Conservation (phyloP, 2,329 filamentous ascomycete genomes). For the Mycosphaerella arachidis region DNA sequence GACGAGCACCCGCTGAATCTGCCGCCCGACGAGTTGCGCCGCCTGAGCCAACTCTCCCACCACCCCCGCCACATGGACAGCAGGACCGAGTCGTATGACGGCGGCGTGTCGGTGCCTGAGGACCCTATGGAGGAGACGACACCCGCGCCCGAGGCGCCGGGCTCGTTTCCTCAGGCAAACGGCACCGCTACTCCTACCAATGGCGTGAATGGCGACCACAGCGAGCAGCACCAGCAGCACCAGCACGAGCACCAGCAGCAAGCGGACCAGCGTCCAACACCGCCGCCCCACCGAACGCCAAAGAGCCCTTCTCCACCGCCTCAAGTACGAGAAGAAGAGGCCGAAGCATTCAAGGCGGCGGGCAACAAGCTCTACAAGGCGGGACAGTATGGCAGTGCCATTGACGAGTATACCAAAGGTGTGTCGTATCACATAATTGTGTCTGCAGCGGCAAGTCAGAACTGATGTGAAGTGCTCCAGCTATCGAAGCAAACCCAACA, state of each 20-base stretch:
- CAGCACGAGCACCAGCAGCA: conserved; percentile 33
- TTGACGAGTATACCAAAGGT: conserved; percentile 95
- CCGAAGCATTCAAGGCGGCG: conserved; percentile 84
- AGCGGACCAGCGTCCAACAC: conserved; percentile 52
- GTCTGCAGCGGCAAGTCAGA: conserved; percentile 4
- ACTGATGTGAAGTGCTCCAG: conserved; percentile 44
- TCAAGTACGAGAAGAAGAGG: conserved; percentile 59
- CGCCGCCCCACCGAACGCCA: conserved; percentile 63
- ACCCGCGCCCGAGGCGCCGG: conserved; percentile 33
- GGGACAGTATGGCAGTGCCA: conserved; percentile 79
- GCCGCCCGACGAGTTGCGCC: conserved; percentile 80
- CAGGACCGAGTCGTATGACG: conserved; percentile 18
- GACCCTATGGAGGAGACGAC: conserved; percentile 32
- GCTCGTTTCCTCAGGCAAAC: conserved; percentile 47
- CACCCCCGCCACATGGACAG: conserved; percentile 26
- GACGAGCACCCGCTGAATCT: conserved; percentile 77
- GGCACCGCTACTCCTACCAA: conserved; percentile 29
- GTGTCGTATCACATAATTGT: conserved; percentile 34
- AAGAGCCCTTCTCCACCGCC: conserved; percentile 44
- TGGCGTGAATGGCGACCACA: conserved; percentile 39
- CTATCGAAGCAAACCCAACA: conserved; percentile 78
- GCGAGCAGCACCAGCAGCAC: conserved; percentile 36
- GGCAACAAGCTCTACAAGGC: conserved; percentile 98
- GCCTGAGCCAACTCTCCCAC: conserved; percentile 58
- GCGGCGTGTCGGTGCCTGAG: conserved; percentile 16